Percentiles rank a stretch among this genome's conserved stretches.
Evolutionary conservation across 2,329 filamentous ascomycete genomes (phyloP).

Genomic region (Ceratocystis papillata): DNA sequence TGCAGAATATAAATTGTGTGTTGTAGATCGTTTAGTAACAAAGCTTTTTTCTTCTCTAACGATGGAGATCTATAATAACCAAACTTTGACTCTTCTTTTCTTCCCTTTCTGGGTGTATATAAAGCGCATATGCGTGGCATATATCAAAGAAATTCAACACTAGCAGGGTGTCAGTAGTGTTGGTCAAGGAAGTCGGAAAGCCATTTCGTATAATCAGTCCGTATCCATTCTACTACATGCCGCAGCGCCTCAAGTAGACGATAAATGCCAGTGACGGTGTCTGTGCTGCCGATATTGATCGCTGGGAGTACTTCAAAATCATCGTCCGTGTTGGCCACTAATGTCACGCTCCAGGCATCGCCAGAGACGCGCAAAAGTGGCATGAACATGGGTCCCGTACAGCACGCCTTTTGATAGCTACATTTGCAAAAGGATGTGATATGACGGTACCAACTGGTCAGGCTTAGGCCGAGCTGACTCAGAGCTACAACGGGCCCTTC

Average conservation of each 20-base stretch:
- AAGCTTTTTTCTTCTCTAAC: too few species aligned
- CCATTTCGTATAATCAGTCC: constrained; percentile 21
- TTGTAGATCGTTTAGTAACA: too few species aligned
- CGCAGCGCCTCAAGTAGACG: constrained; percentile 20
- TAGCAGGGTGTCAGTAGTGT: constrained; percentile 6
- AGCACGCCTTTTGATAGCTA: constrained; percentile 15
- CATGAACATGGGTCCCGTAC: constrained; percentile 20
- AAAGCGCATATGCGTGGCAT: neutral
- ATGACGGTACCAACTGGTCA: constrained; percentile 17
- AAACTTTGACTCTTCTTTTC: too few species aligned
- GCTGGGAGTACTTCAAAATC: constrained; percentile 22
- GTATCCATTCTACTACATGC: constrained; percentile 18
- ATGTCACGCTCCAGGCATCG: constrained; percentile 20
- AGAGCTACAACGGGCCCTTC: constrained; percentile 5
- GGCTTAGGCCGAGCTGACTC: constrained; percentile 15
- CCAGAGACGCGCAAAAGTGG: constrained; percentile 19
- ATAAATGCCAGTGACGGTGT: constrained; percentile 21
- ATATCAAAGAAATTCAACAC: neutral
- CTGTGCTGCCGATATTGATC: constrained; percentile 21
- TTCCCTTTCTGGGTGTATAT: too few species aligned
- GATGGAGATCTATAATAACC: too few species aligned
- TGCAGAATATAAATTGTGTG: too few species aligned
- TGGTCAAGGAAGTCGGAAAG: constrained; percentile 20
- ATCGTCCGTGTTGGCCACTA: constrained; percentile 22
- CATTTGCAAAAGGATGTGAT: constrained; percentile 21